Evolutionary conservation across 331 rosid species (phyloP).

Genomic region (Dryas integrifolia): DNA sequence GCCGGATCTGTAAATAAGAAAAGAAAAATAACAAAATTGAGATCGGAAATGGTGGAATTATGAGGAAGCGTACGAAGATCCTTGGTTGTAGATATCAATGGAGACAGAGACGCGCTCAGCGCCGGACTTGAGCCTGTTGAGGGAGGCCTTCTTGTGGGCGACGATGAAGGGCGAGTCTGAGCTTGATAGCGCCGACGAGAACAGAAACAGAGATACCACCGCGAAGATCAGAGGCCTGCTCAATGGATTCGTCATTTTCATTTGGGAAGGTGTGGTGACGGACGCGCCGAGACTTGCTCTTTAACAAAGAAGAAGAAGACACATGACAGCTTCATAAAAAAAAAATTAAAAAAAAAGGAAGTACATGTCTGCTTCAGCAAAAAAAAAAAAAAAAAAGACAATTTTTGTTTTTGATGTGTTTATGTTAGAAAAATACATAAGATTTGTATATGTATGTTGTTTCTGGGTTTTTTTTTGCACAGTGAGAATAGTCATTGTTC

Average conservation of each 20-base stretch:
- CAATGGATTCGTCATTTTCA: slow-evolving; percentile 59
- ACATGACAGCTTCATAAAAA: too few species aligned
- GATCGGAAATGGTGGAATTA: slow-evolving; percentile 18
- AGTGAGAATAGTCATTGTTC: too few species aligned
- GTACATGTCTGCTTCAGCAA: too few species aligned
- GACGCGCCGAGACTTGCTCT: not conserved
- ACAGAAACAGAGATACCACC: slow-evolving; percentile 37
- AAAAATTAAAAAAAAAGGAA: too few species aligned
- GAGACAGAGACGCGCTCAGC: slow-evolving; percentile 82
- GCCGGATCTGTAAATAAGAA: slow-evolving; percentile 6
- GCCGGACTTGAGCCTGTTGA: slow-evolving; percentile 84
- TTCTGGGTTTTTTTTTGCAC: too few species aligned
- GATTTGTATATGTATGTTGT: too few species aligned
- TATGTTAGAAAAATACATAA: too few species aligned
- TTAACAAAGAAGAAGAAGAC: too few species aligned
- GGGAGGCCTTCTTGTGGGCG: slow-evolving; percentile 92
- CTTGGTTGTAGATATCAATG: slow-evolving; percentile 90
- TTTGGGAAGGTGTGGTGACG: slow-evolving; percentile 5
- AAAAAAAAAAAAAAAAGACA: too few species aligned
- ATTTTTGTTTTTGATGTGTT: too few species aligned
- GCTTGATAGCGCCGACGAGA: slow-evolving; percentile 46
- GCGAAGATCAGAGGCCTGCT: slow-evolving; percentile 22
- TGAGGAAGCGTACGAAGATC: slow-evolving; percentile 62
- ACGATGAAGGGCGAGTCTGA: slow-evolving; percentile 85
- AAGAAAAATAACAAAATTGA: not conserved